A percentile compares a stretch with the other conserved stretches of the same genome.
Conservation (phyloP, 441 rosid species). For the Brassica balearica region DNA sequence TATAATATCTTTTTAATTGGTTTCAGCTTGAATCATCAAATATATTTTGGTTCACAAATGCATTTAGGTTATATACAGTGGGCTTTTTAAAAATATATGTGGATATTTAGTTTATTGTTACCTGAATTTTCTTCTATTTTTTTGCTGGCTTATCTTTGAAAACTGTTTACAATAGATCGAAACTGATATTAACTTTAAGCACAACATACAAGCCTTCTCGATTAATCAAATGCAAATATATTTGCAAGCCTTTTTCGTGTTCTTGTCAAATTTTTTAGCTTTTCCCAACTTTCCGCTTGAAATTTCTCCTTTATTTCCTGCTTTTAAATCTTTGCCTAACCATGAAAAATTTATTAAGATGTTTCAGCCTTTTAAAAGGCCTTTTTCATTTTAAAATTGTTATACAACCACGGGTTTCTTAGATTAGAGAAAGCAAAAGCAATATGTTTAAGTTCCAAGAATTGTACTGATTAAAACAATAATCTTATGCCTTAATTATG, state of each 20-base stretch:
- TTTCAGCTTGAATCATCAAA: conserved; percentile 5
- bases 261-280: conserved; percentile 3
- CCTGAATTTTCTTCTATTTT: not conserved
- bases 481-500: conserved; percentile 18
- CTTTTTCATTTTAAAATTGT: conserved; percentile 7
- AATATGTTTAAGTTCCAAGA: conserved; percentile 10
- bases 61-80: not conserved
- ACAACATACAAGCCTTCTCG: conserved; percentile 5
- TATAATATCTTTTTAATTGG: not conserved
- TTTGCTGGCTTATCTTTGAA: not conserved
- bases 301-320: conserved; percentile 6
- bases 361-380: conserved; percentile 15
- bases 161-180: not conserved
- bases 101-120: not conserved
- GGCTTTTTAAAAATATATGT: not conserved
- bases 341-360: not conserved
- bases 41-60: not conserved
- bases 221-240: conserved; percentile 8
- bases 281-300: conserved; percentile 33
- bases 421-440: conserved; percentile 23
- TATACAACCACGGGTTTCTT: not conserved
- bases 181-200: not conserved
- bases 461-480: conserved; percentile 19
- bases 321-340: conserved; percentile 33
- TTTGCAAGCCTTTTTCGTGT: conserved; percentile 7